Evolutionary conservation across 768 basidiomycete genomes (phyloP).

Genomic region (Lactarius psammicola): DNA sequence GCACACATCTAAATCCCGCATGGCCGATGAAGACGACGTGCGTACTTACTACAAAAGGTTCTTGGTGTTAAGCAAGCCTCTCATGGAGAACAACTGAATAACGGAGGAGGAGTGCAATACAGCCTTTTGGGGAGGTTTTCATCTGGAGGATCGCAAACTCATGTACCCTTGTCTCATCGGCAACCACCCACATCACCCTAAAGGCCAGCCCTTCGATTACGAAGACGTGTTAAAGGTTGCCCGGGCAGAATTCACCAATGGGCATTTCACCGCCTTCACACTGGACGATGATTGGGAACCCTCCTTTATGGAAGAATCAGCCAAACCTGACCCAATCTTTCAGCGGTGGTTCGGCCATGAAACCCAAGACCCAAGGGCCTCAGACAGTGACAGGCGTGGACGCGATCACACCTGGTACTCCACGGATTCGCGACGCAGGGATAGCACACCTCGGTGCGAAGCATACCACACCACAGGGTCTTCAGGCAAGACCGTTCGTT

Average conservation of each 20-base stretch:
- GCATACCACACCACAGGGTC: not conserved
- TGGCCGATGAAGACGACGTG: not conserved
- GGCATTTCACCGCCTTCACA: not conserved
- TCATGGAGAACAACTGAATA: not conserved
- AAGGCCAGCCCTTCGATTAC: not conserved
- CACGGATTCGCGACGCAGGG: not conserved
- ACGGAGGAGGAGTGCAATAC: not conserved
- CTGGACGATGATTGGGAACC: not conserved
- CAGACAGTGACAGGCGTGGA: not conserved
- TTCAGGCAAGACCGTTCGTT: too few species aligned
- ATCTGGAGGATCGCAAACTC: not conserved
- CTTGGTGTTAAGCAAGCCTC: not conserved
- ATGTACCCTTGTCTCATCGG: too few species aligned
- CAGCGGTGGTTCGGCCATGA: not conserved
- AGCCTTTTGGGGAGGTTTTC: not conserved
- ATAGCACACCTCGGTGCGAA: not conserved
- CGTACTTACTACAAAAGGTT: not conserved
- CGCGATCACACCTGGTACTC: not conserved
- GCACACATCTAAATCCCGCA: not conserved
- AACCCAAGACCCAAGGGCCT: too few species aligned
- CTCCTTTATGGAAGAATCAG: accelerated
- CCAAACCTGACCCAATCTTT: not conserved
- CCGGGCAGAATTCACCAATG: accelerated
- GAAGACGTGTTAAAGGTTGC: not conserved
- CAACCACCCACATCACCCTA: not conserved